Conservation (phyloP, 805 yeast species). For the Schwanniomyces yamadae region DNA sequence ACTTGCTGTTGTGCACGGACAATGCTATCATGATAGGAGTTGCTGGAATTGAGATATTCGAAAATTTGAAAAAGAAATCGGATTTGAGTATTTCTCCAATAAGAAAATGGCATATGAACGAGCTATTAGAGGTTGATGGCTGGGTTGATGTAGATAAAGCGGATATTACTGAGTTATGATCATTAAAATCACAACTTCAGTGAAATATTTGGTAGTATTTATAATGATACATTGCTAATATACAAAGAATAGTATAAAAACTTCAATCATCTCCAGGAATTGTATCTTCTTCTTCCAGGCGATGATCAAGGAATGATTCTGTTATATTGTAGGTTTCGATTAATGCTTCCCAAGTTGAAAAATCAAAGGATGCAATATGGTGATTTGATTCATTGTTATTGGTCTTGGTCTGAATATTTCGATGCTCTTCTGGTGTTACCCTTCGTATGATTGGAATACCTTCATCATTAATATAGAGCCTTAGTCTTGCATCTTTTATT, state of each 20-base stretch:
- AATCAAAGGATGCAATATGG: slow-evolving; percentile 70
- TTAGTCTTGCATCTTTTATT: slow-evolving; percentile 66
- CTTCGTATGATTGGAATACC: slow-evolving; percentile 47
- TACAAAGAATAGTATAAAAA: not conserved
- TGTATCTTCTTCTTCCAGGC: slow-evolving; percentile 31
- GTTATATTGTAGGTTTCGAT: slow-evolving; percentile 55
- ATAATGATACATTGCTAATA: not conserved
- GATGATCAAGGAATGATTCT: slow-evolving; percentile 50
- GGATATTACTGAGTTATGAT: slow-evolving; percentile 12
- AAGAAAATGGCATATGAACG: slow-evolving; percentile 78
- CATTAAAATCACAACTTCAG: too few species aligned
- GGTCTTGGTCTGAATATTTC: slow-evolving; percentile 18
- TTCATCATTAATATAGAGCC: slow-evolving; percentile 47
- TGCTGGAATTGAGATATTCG: slow-evolving; percentile 90
- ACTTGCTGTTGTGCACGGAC: slow-evolving; percentile 77
- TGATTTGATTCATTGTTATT: slow-evolving; percentile 46
- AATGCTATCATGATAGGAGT: slow-evolving; percentile 97
- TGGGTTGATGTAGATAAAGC: slow-evolving; percentile 39
- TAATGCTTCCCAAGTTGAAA: slow-evolving; percentile 60
- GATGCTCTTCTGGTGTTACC: slow-evolving; percentile 21
- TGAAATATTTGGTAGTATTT: too few species aligned
- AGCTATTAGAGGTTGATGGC: slow-evolving; percentile 48
- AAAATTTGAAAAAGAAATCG: slow-evolving; percentile 47
- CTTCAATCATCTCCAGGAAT: slow-evolving; percentile 16
- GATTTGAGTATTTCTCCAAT: slow-evolving; percentile 59